Evolutionary conservation across 1,139 yeast species (phyloP).

Genomic region (Magnusiomyces magnusii): DNA sequence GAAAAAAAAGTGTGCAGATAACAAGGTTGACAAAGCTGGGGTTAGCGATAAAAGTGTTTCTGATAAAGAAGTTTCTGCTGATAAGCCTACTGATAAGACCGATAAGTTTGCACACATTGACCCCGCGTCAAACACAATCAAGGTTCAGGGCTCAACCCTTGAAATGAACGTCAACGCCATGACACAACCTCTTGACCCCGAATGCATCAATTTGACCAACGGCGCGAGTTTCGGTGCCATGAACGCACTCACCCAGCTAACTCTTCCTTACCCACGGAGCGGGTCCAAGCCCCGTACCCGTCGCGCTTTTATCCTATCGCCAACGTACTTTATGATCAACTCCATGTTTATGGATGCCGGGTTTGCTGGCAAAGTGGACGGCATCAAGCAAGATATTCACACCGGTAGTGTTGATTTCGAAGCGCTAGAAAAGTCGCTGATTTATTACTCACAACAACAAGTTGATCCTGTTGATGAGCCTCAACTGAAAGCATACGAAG

Average conservation of each 20-base stretch:
- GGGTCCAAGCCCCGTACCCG: constrained; percentile 39
- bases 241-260: constrained; percentile 52
- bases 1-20: not conserved
- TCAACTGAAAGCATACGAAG: constrained; percentile 6
- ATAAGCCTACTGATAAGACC: too few species aligned
- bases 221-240: constrained; percentile 90
- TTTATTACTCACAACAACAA: constrained; percentile 25
- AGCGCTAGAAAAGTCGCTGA: constrained; percentile 43
- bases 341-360: constrained; percentile 75
- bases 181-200: constrained; percentile 37
- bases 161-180: not conserved
- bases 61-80: not conserved
- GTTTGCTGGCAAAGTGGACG: constrained; percentile 56
- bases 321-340: constrained; percentile 78
- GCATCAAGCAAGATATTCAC: constrained; percentile 51
- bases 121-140: not conserved
- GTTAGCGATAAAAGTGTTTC: too few species aligned
- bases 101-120: too few species aligned
- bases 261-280: constrained; percentile 43
- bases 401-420: constrained; percentile 49
- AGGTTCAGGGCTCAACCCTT: not conserved
- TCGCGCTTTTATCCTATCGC: constrained; percentile 66
- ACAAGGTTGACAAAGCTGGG: not conserved
- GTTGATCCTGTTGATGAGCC: constrained; percentile 4
- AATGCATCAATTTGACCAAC: constrained; percentile 59